A percentile compares a stretch with the other conserved stretches of the same genome.
phyloP scores from a whole-genome alignment of 768 basidiomycete species.

The Agaricus blazei region DNA sequence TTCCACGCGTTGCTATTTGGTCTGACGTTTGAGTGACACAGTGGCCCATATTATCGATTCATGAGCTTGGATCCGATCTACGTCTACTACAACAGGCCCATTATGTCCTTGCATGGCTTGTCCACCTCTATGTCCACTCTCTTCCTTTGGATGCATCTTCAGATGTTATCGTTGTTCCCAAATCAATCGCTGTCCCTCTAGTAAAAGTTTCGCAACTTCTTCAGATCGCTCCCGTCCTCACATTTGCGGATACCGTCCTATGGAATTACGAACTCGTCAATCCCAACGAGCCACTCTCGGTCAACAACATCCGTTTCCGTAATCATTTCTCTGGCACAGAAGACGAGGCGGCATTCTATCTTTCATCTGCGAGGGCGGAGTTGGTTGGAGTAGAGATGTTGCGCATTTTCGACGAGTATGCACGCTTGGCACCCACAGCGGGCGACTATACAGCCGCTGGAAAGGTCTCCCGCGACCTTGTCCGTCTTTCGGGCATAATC shows the following conservation, averaged over 20 bases:
- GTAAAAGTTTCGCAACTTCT: constrained; percentile 69
- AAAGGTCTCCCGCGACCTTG: constrained; percentile 70
- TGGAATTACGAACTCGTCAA: constrained; percentile 81
- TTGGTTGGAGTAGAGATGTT: constrained; percentile 83
- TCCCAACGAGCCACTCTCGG: constrained; percentile 51
- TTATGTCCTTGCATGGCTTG: constrained; percentile 82
- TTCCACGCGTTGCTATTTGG: neutral
- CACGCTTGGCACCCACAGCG: constrained; percentile 59
- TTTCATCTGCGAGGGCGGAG: constrained; percentile 80
- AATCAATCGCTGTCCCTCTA: constrained; percentile 72
- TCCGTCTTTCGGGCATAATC: constrained; percentile 61
- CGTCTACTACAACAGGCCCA: constrained; percentile 79
- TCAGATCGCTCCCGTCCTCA: constrained; percentile 89
- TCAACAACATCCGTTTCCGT: constrained; percentile 69
- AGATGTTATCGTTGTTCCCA: constrained; percentile 56
- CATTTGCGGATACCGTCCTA: constrained; percentile 93
- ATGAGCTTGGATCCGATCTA: constrained; percentile 45
- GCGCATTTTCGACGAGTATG: constrained; percentile 82
- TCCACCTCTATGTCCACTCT: constrained; percentile 89
- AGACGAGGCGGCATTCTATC: constrained; percentile 84
- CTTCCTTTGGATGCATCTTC: constrained; percentile 38
- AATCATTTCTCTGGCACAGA: constrained; percentile 81
- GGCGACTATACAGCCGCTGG: constrained; percentile 57
- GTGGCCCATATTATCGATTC: constrained; percentile 69
- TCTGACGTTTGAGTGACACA: constrained; percentile 21